Evolutionary conservation across 1,284 basidiomycete genomes (phyloP).

Genomic region (Ustilago loliicola): DNA sequence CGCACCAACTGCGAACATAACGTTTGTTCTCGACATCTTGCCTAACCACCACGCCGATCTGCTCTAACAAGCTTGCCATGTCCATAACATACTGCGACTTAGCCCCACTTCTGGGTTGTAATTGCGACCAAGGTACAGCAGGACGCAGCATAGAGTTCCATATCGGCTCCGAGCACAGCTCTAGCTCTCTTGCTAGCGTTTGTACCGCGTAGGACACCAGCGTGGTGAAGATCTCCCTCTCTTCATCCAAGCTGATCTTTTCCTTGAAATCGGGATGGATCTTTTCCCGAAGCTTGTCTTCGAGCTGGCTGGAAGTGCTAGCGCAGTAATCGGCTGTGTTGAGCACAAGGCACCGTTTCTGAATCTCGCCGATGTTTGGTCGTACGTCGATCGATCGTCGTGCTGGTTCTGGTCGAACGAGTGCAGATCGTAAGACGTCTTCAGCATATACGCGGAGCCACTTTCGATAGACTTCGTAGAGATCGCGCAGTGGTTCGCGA

Average conservation of each 20-base stretch:
- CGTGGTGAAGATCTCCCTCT: constrained; percentile 82
- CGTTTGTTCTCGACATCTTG: constrained; percentile 69
- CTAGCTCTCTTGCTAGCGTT: constrained; percentile 56
- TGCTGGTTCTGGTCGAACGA: constrained; percentile 76
- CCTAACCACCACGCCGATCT: constrained; percentile 64
- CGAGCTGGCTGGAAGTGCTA: constrained; percentile 89
- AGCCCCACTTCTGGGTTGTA: constrained; percentile 19
- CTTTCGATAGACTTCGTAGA: constrained; percentile 78
- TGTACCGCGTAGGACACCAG: constrained; percentile 59
- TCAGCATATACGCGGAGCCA: constrained; percentile 93
- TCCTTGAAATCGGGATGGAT: constrained; percentile 81
- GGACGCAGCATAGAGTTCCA: constrained; percentile 66
- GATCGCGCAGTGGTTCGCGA: constrained; percentile 62
- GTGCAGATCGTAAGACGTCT: constrained; percentile 78
- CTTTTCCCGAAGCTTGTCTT: constrained; percentile 88
- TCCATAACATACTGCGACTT: constrained; percentile 63
- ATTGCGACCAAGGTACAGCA: constrained; percentile 54
- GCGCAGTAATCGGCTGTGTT: constrained; percentile 99
- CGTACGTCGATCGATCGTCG: constrained; percentile 57
- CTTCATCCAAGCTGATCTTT: constrained; percentile 83
- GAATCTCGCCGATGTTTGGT: constrained; percentile 55
- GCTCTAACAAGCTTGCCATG: constrained; percentile 61
- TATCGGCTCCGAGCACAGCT: constrained; percentile 58
- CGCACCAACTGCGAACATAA: constrained; percentile 67
- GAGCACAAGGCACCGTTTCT: constrained; percentile 76